Conservation (phyloP, 2,329 filamentous ascomycete species). For the Berkeleyomyces rouxiae region DNA sequence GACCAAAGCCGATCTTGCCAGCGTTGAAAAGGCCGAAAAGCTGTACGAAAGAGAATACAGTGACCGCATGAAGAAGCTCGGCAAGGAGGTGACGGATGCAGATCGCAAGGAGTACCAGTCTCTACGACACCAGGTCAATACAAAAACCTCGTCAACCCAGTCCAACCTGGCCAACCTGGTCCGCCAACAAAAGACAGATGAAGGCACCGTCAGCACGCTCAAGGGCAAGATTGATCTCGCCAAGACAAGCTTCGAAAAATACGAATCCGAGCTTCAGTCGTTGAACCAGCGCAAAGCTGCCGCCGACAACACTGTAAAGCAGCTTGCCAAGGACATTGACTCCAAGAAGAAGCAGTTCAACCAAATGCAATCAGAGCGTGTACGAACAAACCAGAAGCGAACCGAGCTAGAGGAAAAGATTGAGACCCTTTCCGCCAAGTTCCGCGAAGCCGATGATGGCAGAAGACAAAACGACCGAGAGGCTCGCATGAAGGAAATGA, state of each 20-base stretch:
- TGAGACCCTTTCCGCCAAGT: constrained; percentile 59
- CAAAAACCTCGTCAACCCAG: constrained; percentile 65
- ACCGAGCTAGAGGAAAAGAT: constrained; percentile 89
- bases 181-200: constrained; percentile 78
- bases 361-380: constrained; percentile 64
- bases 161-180: constrained; percentile 71
- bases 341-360: constrained; percentile 84
- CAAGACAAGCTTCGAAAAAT: constrained; percentile 54
- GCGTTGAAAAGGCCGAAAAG: constrained; percentile 76
- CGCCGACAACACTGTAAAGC: constrained; percentile 45
- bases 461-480: constrained; percentile 76
- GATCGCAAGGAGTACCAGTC: constrained; percentile 83
- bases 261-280: constrained; percentile 52
- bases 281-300: constrained; percentile 52
- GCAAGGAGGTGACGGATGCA: constrained; percentile 65
- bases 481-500: constrained; percentile 60
- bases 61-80: constrained; percentile 70
- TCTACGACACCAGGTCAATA: constrained; percentile 69
- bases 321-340: constrained; percentile 62
- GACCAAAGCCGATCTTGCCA: constrained; percentile 61
- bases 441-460: constrained; percentile 73
- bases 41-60: constrained; percentile 80
- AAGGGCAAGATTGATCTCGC: constrained; percentile 74
- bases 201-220: constrained; percentile 76
- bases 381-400: constrained; percentile 62